A percentile compares a stretch with the other conserved stretches of the same genome.
These are phyloP conservation scores for Maudiozyma bulderi DNA, from an alignment of 805 yeast genomes.

Conservation along the genomic window DNA sequence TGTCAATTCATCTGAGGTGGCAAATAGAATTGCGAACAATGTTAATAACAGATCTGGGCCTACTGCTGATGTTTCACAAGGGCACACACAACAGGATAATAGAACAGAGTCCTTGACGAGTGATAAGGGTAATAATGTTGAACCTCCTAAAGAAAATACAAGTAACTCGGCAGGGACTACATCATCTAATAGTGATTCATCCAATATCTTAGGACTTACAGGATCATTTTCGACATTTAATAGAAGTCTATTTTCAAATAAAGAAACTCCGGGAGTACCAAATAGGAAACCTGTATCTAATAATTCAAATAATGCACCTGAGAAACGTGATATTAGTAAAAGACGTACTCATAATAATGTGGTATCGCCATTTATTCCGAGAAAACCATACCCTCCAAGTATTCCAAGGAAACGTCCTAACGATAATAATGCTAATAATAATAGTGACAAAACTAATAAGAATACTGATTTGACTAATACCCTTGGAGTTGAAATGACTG, in stretches of 20 bases:
- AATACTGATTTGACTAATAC: not conserved
- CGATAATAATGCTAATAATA: not conserved
- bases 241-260: not conserved
- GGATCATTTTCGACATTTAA: not conserved
- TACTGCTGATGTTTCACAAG: too few species aligned
- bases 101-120: not conserved
- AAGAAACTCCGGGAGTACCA: not conserved
- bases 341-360: conserved; percentile 2
- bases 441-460: not conserved
- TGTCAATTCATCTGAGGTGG: too few species aligned
- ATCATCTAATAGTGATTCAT: not conserved
- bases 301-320: not conserved
- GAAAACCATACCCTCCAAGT: conserved; percentile 18
- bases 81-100: not conserved
- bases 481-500: conserved; percentile 1
- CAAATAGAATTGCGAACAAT: too few species aligned
- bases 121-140: not conserved
- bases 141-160: not conserved
- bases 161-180: not conserved
- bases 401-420: conserved; percentile 23
- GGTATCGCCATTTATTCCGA: conserved; percentile 28
- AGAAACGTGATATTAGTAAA: not conserved
- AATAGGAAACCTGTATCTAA: not conserved
- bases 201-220: not conserved
- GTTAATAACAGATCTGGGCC: too few species aligned